Evolutionary conservation across 805 yeast genomes (phyloP).

Genomic region (Wickerhamiella musiphila): DNA sequence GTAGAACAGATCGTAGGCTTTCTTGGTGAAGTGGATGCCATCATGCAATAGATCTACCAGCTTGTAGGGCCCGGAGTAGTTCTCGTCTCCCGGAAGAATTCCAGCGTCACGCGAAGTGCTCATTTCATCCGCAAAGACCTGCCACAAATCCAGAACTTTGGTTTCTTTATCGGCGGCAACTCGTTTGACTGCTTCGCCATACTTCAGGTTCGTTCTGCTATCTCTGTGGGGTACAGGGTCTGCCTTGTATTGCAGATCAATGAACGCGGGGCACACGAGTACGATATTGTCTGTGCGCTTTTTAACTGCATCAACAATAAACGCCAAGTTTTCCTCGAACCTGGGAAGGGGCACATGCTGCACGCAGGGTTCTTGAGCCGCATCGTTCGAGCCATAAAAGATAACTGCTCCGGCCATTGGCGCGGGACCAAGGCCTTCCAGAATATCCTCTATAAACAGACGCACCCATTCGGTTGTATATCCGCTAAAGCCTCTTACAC

Average conservation of each 20-base stretch:
- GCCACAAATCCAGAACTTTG: conserved; percentile 42
- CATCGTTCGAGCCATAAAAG: conserved; percentile 74
- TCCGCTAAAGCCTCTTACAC: conserved; percentile 64
- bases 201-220: conserved; percentile 28
- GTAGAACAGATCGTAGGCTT: conserved; percentile 27
- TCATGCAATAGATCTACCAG: conserved; percentile 24
- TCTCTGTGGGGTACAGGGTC: conserved; percentile 29
- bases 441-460: conserved; percentile 31
- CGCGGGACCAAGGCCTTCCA: conserved; percentile 26
- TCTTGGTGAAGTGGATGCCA: conserved; percentile 45
- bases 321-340: conserved; percentile 31
- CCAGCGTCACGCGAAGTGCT: conserved; percentile 24
- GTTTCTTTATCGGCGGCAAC: conserved; percentile 30
- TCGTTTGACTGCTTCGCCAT: conserved; percentile 31
- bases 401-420: conserved; percentile 28
- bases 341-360: conserved; percentile 36
- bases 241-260: conserved; percentile 27
- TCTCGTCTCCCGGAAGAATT: conserved; percentile 9
- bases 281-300: conserved; percentile 33
- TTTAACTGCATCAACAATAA: conserved; percentile 27
- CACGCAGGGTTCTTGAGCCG: conserved; percentile 25
- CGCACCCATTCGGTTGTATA: conserved; percentile 50
- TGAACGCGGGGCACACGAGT: conserved; percentile 43
- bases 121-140: conserved; percentile 25
- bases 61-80: conserved; percentile 2